A percentile compares a stretch with the other conserved stretches of the same genome.
These are phyloP conservation scores for Hibiscus syriacus DNA, from an alignment of 345 rosid species.

Conservation along the genomic window DNA sequence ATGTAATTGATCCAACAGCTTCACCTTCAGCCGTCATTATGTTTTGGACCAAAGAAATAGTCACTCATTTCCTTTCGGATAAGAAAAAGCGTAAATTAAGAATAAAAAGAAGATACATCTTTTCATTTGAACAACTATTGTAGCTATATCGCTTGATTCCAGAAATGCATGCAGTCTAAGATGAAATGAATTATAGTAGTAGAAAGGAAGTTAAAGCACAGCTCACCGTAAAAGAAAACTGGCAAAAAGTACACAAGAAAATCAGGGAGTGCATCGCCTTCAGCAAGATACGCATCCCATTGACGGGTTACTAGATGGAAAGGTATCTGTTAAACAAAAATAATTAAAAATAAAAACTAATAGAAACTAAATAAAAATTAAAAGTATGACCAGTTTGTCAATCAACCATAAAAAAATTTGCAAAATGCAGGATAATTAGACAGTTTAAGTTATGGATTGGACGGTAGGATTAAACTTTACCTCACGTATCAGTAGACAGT, in stretches of 20 bases:
- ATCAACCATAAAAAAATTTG: not conserved
- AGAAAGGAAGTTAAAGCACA: conserved; percentile 8
- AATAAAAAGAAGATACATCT: not conserved
- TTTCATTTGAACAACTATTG: not conserved
- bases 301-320: conserved; percentile 75
- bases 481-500: conserved; percentile 96
- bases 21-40: not conserved
- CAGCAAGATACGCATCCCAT: conserved; percentile 99
- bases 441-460: not conserved
- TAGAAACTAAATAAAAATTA: not conserved
- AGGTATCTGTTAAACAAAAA: conserved; percentile 54
- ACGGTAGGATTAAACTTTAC: conserved; percentile 26
- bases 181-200: not conserved
- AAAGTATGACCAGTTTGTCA: not conserved
- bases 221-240: conserved; percentile 92
- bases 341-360: not conserved
- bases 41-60: not conserved
- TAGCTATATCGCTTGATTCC: not conserved
- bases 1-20: not conserved
- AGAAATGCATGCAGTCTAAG: not conserved
- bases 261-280: conserved; percentile 98
- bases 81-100: not conserved
- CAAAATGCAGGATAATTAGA: not conserved
- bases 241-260: conserved; percentile 91
- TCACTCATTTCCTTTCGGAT: not conserved